Base-by-base conservation (phyloP, 176 grass and related monocot genomes). In the Musa beccarii region DNA sequence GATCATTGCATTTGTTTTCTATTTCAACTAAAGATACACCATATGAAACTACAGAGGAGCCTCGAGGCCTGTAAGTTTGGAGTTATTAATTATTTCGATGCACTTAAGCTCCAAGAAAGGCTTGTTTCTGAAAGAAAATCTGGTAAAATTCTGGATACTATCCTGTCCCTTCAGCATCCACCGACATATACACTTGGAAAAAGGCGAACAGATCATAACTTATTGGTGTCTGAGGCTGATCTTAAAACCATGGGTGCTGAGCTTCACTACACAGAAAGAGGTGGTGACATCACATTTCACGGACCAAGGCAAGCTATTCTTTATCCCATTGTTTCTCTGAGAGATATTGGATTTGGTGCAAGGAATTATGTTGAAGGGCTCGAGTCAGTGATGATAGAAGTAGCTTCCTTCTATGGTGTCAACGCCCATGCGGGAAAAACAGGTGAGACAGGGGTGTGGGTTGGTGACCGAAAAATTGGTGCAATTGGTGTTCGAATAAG, bases 401-500 rank as follows among this genome's bases (percentile, higher is more conserved):
- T 87, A 19, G 88, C 90, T 25, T 76, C 86, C 72, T 74, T 86
- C 20, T 81, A 99, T 73, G 86, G 90, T 72, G 90, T 99, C 15
- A n/a, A 75, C 68, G 86, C 90, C 28, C 76, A 80, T 54, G 68
- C 88, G 0, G 88, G 90, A 1, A 81, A 67, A 57, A 71, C 86
- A 51, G 83, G 88, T 11, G 85, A 96, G 68, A 98, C 95, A 51
- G 95, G 88, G 51, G 88, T 99, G 63, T 94, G 90, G 90, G 90
- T 91, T 73, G 86, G 78, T 55, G 88, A 99, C 66, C 79, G 95
- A 78, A 99, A 99, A 85, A 89, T 94, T 71, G 95, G 90, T 50
- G 90, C 90, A 64, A 94, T 99, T 79, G 95, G 95, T 81, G 88
- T 99, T 76, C 90, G 90, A 72, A 94, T 99, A 82, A 94, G 90